A percentile compares a stretch with the other conserved stretches of the same genome.
Conservation (phyloP, 352 stramenopile species). For the Pythium myriotylum region DNA sequence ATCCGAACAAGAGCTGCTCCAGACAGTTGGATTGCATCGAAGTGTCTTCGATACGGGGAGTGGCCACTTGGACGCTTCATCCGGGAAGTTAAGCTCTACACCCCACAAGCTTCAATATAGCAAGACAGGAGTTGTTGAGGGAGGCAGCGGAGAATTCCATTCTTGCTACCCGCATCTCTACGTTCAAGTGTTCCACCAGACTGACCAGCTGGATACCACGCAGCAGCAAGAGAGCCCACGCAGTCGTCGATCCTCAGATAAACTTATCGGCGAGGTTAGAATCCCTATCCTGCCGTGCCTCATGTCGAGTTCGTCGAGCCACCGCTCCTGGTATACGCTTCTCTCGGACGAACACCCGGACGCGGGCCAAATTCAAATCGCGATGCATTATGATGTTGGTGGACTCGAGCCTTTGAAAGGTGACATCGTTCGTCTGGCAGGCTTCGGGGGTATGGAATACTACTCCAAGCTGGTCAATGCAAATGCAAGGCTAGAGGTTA, state of each 20-base stretch:
- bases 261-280: conserved; percentile 58
- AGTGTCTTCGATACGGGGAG: conserved; percentile 18
- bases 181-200: conserved; percentile 62
- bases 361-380: conserved; percentile 64
- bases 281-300: conserved; percentile 67
- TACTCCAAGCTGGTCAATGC: conserved; percentile 63
- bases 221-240: conserved; percentile 10
- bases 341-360: conserved; percentile 49
- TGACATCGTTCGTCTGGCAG: conserved; percentile 58
- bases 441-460: conserved; percentile 70
- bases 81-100: background rate
- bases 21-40: conserved; percentile 34
- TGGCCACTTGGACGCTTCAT: conserved; percentile 12
- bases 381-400: conserved; percentile 58
- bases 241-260: conserved; percentile 27
- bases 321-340: conserved; percentile 61
- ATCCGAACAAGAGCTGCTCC: conserved; percentile 56
- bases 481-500: conserved; percentile 52
- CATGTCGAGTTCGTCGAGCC: conserved; percentile 53
- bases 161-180: conserved; percentile 60
- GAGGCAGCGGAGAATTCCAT: conserved; percentile 36
- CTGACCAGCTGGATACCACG: conserved; percentile 29
- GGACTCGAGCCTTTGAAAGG: conserved; percentile 49
- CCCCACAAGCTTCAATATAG: conserved; percentile 23
- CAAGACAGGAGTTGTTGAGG: conserved; percentile 16